Percentiles rank a stretch among this genome's conserved stretches.
These are phyloP conservation scores for Colletotrichum sp. DNA, from an alignment of 2,329 filamentous ascomycete genomes.

Conservation along the genomic window DNA sequence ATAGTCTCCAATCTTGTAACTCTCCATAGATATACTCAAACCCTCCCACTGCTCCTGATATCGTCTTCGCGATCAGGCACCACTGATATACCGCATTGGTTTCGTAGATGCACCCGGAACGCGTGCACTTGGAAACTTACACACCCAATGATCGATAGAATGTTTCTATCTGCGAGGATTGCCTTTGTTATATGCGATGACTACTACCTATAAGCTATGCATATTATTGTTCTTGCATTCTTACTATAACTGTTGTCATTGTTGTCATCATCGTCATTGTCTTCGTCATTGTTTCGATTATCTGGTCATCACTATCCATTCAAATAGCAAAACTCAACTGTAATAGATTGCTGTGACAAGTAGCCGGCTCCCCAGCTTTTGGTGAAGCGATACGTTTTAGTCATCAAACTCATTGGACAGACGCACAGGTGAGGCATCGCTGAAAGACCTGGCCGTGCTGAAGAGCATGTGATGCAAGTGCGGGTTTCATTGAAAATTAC, in stretches of 20 bases:
- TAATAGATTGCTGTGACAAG: not conserved
- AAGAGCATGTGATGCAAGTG: not conserved
- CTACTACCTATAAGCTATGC: not conserved
- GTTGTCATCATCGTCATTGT: accelerated
- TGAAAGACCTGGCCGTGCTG: not conserved
- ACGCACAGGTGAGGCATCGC: not conserved
- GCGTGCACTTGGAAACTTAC: not conserved
- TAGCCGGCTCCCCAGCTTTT: not conserved
- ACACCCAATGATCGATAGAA: not conserved
- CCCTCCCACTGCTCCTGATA: not conserved
- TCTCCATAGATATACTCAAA: not conserved
- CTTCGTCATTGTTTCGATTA: not conserved
- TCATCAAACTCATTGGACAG: not conserved
- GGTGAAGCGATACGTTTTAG: not conserved
- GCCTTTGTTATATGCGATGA: not conserved
- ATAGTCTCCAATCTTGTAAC: not conserved
- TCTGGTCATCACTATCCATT: not conserved
- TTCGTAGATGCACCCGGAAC: not conserved
- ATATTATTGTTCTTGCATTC: not conserved
- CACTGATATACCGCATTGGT: not conserved
- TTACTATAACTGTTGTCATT: not conserved
- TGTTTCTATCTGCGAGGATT: not conserved
- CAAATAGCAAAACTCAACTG: not conserved
- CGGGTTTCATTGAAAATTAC: not conserved
- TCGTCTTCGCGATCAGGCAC: not conserved